These are phyloP conservation scores for Calonectria fujianensis DNA, from an alignment of 2,329 filamentous ascomycete genomes.

Conservation along the genomic window DNA sequence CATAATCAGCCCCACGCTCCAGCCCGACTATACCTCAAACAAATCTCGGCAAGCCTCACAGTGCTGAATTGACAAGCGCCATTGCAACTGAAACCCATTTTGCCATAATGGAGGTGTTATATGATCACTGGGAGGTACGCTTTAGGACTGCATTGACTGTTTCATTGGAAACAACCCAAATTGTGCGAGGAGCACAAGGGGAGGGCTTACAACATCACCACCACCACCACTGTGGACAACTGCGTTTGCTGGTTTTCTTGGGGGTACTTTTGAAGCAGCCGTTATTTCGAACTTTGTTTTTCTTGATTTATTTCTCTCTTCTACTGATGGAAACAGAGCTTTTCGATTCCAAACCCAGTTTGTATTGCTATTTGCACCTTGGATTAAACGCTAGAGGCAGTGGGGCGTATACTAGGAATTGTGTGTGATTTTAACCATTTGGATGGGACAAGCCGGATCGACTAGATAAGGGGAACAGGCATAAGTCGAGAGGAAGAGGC, in stretches of 20 bases:
- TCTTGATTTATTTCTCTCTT: background rate
- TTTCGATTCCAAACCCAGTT: slow-evolving; percentile 38
- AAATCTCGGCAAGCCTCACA: slow-evolving; percentile 16
- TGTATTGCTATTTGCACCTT: slow-evolving; percentile 38
- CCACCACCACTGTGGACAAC: background rate
- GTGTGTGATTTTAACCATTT: slow-evolving; percentile 25
- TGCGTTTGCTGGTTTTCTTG: background rate
- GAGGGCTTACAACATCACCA: background rate
- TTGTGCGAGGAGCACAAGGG: background rate
- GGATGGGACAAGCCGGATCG: background rate
- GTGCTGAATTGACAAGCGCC: background rate
- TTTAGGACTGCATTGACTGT: background rate
- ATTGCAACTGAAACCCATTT: slow-evolving; percentile 2
- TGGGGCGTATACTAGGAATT: slow-evolving; percentile 31
- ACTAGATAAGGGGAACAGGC: slow-evolving; percentile 5
- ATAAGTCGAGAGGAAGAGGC: background rate
- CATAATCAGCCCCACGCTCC: slow-evolving; percentile 48
- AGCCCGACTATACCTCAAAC: slow-evolving; percentile 25
- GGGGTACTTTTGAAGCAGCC: background rate
- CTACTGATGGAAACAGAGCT: slow-evolving; percentile 20
- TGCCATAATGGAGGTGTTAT: background rate
- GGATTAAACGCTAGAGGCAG: slow-evolving; percentile 31
- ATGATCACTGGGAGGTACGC: background rate
- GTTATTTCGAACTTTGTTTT: background rate
- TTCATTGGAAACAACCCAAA: background rate